phyloP scores from a whole-genome alignment of 2,329 filamentous ascomycete genomes.

The Aspergillus latus region DNA sequence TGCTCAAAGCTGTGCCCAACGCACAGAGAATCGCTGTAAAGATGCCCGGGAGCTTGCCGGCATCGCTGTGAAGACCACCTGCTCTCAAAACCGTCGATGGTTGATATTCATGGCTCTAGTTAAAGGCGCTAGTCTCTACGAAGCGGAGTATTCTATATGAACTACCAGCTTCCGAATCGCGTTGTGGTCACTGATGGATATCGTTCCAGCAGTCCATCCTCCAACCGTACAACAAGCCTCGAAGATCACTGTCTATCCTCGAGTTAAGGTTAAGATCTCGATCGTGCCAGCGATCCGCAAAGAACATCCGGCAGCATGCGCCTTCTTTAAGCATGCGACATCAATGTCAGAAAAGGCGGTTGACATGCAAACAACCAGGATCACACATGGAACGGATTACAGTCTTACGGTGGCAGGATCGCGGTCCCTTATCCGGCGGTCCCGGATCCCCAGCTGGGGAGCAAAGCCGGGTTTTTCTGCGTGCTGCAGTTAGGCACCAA shows the following conservation, averaged over 20 bases:
- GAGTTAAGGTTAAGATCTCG: slow-evolving; percentile 13
- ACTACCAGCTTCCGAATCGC: background rate
- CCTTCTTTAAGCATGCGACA: background rate
- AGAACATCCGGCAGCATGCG: background rate
- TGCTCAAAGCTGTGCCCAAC: slow-evolving; percentile 21
- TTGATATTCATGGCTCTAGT: too few relatives aligned
- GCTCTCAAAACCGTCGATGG: background rate
- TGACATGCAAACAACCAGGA: background rate
- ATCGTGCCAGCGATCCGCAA: slow-evolving; percentile 8
- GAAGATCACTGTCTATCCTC: slow-evolving; percentile 10
- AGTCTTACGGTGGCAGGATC: background rate
- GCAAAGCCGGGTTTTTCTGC: background rate
- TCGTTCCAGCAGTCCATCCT: background rate
- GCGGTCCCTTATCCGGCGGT: background rate
- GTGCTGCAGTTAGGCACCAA: background rate
- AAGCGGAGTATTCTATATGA: too few relatives aligned
- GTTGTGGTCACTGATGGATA: background rate
- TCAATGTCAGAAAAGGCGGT: background rate
- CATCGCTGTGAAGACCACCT: background rate
- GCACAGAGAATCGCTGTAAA: slow-evolving; percentile 2
- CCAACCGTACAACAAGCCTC: slow-evolving; percentile 4
- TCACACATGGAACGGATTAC: too few relatives aligned
- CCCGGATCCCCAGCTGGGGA: background rate
- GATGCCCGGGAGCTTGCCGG: background rate
- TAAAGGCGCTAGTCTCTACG: too few relatives aligned